Conservation (phyloP, 2,329 filamentous ascomycete species). For the Daldinia eschscholtzii region DNA sequence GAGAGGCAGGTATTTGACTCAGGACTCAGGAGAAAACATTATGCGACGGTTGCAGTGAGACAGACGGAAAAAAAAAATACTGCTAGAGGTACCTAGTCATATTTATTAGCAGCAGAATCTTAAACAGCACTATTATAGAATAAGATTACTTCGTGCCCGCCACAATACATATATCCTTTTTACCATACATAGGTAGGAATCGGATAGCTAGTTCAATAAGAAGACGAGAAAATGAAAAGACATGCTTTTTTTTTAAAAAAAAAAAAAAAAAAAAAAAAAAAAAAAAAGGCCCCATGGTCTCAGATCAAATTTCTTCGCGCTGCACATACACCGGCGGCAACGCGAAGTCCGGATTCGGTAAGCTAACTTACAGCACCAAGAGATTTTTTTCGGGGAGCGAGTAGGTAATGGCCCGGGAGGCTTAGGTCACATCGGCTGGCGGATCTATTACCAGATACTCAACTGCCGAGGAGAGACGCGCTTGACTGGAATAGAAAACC, state of each 20-base stretch:
- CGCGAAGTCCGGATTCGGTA: slow-evolving; percentile 35
- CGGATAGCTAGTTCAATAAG: neutral
- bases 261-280: too few species aligned
- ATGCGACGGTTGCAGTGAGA: neutral
- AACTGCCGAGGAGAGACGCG: slow-evolving; percentile 39
- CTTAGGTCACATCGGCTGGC: slow-evolving; percentile 34
- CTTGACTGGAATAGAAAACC: slow-evolving; percentile 13
- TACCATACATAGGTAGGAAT: neutral
- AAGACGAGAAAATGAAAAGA: too few species aligned
- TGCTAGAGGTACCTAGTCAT: neutral
- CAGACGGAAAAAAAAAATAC: neutral
- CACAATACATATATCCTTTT: neutral
- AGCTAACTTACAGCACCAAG: slow-evolving; percentile 17
- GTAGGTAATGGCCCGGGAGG: slow-evolving; percentile 14
- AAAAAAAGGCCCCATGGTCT: slow-evolving; percentile 2
- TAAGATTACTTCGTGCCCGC: neutral
- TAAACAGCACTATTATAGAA: neutral
- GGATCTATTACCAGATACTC: slow-evolving; percentile 25
- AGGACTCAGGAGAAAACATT: neutral
- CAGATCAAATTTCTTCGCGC: slow-evolving; percentile 1
- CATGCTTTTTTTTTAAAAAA: too few species aligned
- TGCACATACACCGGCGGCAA: slow-evolving; percentile 18
- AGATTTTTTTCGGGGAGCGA: slow-evolving; percentile 15
- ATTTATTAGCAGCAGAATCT: neutral
- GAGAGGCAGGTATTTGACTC: slow-evolving; percentile 7